Base-by-base conservation (phyloP, 2,329 filamentous ascomycete species). In the Cercospora sesami region DNA sequence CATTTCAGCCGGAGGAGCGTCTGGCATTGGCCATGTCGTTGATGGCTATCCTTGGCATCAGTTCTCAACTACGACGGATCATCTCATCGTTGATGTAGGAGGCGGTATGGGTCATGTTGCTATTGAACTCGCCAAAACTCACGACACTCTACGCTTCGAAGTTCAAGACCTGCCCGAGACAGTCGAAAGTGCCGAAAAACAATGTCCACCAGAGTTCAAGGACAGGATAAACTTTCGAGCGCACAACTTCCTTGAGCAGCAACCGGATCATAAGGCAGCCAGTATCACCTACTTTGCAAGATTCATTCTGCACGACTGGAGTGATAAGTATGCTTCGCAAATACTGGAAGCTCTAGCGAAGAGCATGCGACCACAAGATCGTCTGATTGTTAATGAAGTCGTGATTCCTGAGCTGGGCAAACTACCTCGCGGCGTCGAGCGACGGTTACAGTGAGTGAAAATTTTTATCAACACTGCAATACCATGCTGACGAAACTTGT, bases 281-380 rank as follows among this genome's bases (percentile, higher is more conserved):
- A 48, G 45, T 14, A 48, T 48, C 45, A 48, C 45, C 18, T 48
- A 48, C 21, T 48, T 48, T 48, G 45, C 45, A 48, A 48, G 45
- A 48, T 48, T 48, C 45, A 64, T 64, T 14, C 28, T 64, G 28
- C 62, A 64, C 26, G 62, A 64, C 51, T 64, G 62, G 62, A 64
- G 62, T 6, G 62, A 64, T n/a, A 64, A 64, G 51, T 64, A 64
- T 28, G 62, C 62, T 9, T 42, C 42, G 18, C 42, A 61, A 33
- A 68, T 26, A 63, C 66, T 48, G n/a, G 45, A 14, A 23, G 45
- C 45, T 18, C 2, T 48, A 14, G 45, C 45, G n/a, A 48, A 14
- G 45, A 48, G 45, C 10, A 48, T 48, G 45, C 45, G 45, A 23
- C 45, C 45, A 48, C 45, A 48, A 48, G 45, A 48, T 23, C 45